Percentiles rank a stretch among this genome's conserved stretches.
phyloP scores from a whole-genome alignment of 441 rosid species.

The Bocquillonia castaneifolia region DNA sequence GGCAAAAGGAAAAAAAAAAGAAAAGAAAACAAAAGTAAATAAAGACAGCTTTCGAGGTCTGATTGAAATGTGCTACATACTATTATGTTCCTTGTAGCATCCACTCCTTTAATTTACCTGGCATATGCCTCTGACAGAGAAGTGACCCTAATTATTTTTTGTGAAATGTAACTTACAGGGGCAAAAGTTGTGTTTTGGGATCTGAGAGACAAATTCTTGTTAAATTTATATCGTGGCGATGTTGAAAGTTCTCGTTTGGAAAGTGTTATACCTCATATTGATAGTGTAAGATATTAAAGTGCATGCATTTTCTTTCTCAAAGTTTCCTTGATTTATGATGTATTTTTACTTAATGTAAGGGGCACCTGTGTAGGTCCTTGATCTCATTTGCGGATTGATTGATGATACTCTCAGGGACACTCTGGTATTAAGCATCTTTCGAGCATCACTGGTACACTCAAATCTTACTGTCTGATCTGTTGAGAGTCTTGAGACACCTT shows the following conservation, averaged over 20 bases:
- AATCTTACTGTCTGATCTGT: constrained; percentile 13
- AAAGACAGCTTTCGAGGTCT: background rate
- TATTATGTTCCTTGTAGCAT: background rate
- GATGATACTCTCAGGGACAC: constrained; percentile 73
- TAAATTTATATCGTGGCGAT: constrained; percentile 58
- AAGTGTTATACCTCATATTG: constrained; percentile 62
- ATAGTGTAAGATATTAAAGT: constrained; percentile 51
- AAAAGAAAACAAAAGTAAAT: background rate
- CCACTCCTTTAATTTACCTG: constrained; percentile 1
- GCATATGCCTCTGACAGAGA: constrained; percentile 16
- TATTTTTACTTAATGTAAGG: constrained; percentile 24
- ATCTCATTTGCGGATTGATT: constrained; percentile 69
- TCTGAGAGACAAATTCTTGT: constrained; percentile 70
- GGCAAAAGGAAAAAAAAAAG: too few species aligned
- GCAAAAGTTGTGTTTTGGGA: constrained; percentile 89
- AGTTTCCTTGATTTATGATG: background rate
- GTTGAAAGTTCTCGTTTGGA: constrained; percentile 87
- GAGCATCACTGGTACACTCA: constrained; percentile 57
- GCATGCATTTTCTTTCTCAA: constrained; percentile 9
- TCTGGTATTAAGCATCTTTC: constrained; percentile 76
- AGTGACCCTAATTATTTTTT: constrained; percentile 11
- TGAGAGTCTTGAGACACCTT: constrained; percentile 1
- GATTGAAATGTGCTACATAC: background rate
- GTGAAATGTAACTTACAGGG: constrained; percentile 42
- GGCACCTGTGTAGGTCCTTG: constrained; percentile 59